Evolutionary conservation across 1,284 basidiomycete genomes (phyloP).

Genomic region (Fomitopsis palustris): DNA sequence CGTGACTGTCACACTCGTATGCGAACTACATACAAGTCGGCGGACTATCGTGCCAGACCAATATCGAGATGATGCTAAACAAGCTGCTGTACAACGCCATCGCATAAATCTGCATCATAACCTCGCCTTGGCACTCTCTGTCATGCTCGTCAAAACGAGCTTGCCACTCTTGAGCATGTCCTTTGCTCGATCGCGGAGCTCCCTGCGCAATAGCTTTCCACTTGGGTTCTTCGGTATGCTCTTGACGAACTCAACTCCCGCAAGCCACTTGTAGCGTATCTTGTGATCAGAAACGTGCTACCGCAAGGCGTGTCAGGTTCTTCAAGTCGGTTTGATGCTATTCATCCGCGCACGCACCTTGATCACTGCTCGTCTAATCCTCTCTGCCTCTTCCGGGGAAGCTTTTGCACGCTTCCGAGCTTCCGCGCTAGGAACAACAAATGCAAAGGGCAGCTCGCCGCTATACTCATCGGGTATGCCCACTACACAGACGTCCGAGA

Average conservation of each 20-base stretch:
- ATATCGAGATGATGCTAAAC: no score
- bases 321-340: no score
- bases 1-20: no score
- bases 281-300: conserved; percentile 25
- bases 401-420: conserved; percentile 36
- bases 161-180: conserved; percentile 11
- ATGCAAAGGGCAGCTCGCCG: conserved; percentile 75
- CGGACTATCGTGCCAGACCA: no score
- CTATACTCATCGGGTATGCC: conserved; percentile 72
- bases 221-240: conserved; percentile 24
- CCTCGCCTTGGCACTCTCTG: not conserved
- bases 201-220: conserved; percentile 22
- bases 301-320: no score
- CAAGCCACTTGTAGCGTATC: conserved; percentile 23
- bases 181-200: conserved; percentile 18
- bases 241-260: conserved; percentile 22
- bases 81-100: no score
- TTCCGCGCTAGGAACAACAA: conserved; percentile 49
- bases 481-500: conserved; percentile 71
- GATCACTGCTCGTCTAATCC: conserved; percentile 21
- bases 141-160: not conserved
- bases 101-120: conserved; percentile 3
- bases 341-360: conserved; percentile 16
- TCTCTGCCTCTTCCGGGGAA: conserved; percentile 32
- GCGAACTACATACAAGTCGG: no score